A percentile compares a stretch with the other conserved stretches of the same genome.
phyloP scores from a whole-genome alignment of 805 yeast species.

The Sungouiella blattae region DNA sequence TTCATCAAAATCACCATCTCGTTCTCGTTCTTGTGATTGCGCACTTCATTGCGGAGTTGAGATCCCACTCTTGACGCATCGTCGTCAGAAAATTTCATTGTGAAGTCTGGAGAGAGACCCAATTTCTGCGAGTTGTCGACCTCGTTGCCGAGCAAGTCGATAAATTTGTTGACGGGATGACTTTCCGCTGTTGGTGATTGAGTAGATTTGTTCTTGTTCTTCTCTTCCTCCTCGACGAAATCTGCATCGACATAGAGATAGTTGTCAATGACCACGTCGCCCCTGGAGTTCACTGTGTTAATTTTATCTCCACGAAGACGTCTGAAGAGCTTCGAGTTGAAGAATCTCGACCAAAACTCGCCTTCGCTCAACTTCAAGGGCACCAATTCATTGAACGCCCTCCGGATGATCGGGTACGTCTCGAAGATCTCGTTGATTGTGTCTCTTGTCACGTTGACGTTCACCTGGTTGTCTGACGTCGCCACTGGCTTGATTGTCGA shows the following conservation, averaged over 20 bases:
- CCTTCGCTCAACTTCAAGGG: slow-evolving; percentile 80
- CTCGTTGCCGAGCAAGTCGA: slow-evolving; percentile 78
- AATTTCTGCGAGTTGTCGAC: slow-evolving; percentile 72
- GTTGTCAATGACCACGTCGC: slow-evolving; percentile 81
- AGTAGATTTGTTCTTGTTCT: slow-evolving; percentile 19
- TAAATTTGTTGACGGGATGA: slow-evolving; percentile 59
- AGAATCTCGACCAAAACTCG: slow-evolving; percentile 95
- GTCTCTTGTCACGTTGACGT: slow-evolving; percentile 87
- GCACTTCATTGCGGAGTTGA: slow-evolving; percentile 2
- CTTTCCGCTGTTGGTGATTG: slow-evolving; percentile 39
- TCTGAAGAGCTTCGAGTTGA: slow-evolving; percentile 83
- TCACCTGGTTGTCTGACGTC: slow-evolving; percentile 86
- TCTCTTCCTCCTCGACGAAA: slow-evolving; percentile 36
- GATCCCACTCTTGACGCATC: slow-evolving; percentile 18
- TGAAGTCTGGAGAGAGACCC: slow-evolving; percentile 84
- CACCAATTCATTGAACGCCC: slow-evolving; percentile 86
- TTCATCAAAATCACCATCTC: slow-evolving; percentile 75
- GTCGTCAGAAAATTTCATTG: slow-evolving; percentile 68
- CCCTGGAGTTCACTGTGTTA: slow-evolving; percentile 63
- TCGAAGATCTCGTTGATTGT: slow-evolving; percentile 85
- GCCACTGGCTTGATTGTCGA: slow-evolving; percentile 94
- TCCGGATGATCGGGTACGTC: slow-evolving; percentile 87
- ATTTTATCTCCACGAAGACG: slow-evolving; percentile 86
- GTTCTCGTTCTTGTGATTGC: slow-evolving; percentile 30
- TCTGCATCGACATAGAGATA: slow-evolving; percentile 72